phyloP scores from a whole-genome alignment of 2,329 filamentous ascomycete genomes.

The Ophiostoma himal-ulmi region DNA sequence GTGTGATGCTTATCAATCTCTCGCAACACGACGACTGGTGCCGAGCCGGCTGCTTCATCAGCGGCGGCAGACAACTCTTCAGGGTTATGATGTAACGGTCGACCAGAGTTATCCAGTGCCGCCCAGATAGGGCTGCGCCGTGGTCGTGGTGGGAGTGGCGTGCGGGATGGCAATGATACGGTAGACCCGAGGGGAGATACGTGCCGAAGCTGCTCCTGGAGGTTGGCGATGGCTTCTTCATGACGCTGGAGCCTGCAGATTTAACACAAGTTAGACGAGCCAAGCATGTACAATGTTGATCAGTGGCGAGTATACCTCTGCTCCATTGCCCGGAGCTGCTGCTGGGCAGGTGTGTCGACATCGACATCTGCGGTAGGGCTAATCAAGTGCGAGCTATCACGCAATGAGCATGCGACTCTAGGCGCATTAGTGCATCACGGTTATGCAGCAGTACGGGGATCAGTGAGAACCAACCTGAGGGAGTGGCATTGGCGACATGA shows the following conservation, averaged over 20 bases:
- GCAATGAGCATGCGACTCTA: slow-evolving; percentile 11
- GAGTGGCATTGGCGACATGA: slow-evolving; percentile 12
- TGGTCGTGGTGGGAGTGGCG: slow-evolving; percentile 6
- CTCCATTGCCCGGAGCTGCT: slow-evolving; percentile 15
- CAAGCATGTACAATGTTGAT: not conserved
- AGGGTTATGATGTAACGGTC: not conserved
- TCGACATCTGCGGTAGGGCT: slow-evolving; percentile 11
- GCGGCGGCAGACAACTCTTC: slow-evolving; percentile 14
- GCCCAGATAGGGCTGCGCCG: slow-evolving; percentile 7
- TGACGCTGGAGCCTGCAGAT: not conserved
- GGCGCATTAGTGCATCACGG: not conserved
- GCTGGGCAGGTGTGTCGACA: not conserved
- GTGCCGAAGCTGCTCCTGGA: slow-evolving; percentile 11
- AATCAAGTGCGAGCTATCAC: slow-evolving; percentile 12
- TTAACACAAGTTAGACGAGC: not conserved
- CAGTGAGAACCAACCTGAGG: not conserved
- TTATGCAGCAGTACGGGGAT: not conserved
- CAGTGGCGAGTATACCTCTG: not conserved
- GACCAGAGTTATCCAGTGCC: not conserved
- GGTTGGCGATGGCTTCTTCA: slow-evolving; percentile 12
- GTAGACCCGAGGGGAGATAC: not conserved
- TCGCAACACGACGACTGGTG: slow-evolving; percentile 8
- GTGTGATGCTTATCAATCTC: slow-evolving; percentile 13
- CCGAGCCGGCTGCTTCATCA: slow-evolving; percentile 9
- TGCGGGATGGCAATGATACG: not conserved